Conservation (phyloP, 192 early-diverging fungal species). For the Coemansia sp. region DNA sequence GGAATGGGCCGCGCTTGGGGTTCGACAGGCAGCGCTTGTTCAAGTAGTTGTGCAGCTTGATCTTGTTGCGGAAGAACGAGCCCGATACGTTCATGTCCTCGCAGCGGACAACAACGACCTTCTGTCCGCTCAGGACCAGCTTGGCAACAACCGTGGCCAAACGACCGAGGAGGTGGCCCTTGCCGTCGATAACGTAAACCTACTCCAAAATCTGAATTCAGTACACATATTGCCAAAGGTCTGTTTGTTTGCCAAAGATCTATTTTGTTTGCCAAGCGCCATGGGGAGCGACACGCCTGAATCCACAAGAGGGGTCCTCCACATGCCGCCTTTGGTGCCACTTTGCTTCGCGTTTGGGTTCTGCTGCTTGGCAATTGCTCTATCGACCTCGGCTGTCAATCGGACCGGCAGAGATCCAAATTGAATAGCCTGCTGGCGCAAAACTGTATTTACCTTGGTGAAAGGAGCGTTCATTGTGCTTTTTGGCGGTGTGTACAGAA, state of each 20-base stretch:
- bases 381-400: not conserved
- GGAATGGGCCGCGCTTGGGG: slow-evolving; percentile 95
- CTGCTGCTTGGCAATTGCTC: not conserved
- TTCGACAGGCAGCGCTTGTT: slow-evolving; percentile 98
- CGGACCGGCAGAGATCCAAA: slow-evolving; percentile 1
- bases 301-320: not conserved
- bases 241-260: no score
- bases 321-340: no score
- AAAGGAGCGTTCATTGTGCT: slow-evolving; percentile 56
- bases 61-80: slow-evolving; percentile 99
- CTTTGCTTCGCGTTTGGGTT: no score
- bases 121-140: slow-evolving; percentile 97
- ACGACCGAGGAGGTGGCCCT: slow-evolving; percentile 98
- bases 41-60: slow-evolving; percentile 95
- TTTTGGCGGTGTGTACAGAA: slow-evolving; percentile 29
- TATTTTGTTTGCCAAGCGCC: not conserved
- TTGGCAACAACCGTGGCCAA: slow-evolving; percentile 97
- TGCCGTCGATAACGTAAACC: slow-evolving; percentile 98
- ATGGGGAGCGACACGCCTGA: not conserved
- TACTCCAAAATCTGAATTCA: slow-evolving; percentile 33
- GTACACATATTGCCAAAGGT: no score
- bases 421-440: not conserved
- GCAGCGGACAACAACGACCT: slow-evolving; percentile 95
- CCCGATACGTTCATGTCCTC: slow-evolving; percentile 99
- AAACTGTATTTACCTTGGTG: slow-evolving; percentile 47